A percentile compares a stretch with the other conserved stretches of the same genome.
Conservation (phyloP, 164 flowering plant genomes). For the Magnolia officinalis region DNA sequence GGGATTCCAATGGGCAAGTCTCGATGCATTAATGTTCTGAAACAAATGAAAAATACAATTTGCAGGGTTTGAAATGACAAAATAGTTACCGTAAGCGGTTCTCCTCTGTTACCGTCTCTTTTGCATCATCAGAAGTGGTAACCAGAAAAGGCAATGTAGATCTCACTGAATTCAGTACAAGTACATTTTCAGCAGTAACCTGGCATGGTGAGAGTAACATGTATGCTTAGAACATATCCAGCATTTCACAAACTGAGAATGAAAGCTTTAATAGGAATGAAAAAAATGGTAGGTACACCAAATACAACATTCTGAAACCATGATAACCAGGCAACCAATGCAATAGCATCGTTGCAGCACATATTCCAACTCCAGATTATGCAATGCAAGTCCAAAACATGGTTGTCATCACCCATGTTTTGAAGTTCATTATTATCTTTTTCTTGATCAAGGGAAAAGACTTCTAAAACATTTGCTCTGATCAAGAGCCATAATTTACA, state of each 20-base stretch:
- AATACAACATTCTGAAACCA: neutral
- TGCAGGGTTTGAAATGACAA: neutral
- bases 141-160: slow-evolving; percentile 80
- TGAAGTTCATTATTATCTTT: neutral
- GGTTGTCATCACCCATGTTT: neutral
- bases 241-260: neutral
- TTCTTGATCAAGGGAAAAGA: neutral
- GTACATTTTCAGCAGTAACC: slow-evolving; percentile 84
- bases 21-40: neutral
- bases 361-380: neutral
- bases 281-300: neutral
- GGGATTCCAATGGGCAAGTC: too few species aligned
- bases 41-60: neutral
- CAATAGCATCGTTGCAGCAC: neutral
- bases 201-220: slow-evolving; percentile 21
- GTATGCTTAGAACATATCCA: neutral
- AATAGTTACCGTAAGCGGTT: slow-evolving; percentile 68
- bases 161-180: slow-evolving; percentile 71
- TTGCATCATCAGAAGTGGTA: slow-evolving; percentile 75
- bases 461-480: too few species aligned
- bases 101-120: slow-evolving; percentile 73
- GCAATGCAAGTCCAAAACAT: neutral
- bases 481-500: too few species aligned
- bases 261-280: neutral
- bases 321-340: neutral